Percentiles rank a stretch among this genome's conserved stretches.
These are phyloP conservation scores for Yamadazyma atmosphaerica DNA, from an alignment of 1,139 yeast genomes.

Conservation along the genomic window DNA sequence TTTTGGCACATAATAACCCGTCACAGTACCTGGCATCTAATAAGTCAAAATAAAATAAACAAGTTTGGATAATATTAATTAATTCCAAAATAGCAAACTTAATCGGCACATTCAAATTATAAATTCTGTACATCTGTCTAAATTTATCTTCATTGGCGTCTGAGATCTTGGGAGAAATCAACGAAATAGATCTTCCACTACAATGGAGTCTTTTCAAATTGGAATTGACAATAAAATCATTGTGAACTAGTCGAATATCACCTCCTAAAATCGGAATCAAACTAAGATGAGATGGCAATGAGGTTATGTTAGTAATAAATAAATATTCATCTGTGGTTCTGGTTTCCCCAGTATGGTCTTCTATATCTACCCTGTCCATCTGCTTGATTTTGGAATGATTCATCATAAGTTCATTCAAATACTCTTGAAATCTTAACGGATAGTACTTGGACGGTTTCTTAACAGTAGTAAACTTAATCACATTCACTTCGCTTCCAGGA, in stretches of 20 bases:
- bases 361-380: constrained; percentile 22
- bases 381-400: constrained; percentile 53
- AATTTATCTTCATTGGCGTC: constrained; percentile 84
- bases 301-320: constrained; percentile 78
- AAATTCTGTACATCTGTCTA: constrained; percentile 66
- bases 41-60: constrained; percentile 75
- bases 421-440: constrained; percentile 58
- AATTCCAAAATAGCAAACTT: constrained; percentile 73
- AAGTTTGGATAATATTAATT: constrained; percentile 70
- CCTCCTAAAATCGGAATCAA: constrained; percentile 72
- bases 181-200: constrained; percentile 78
- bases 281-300: constrained; percentile 74
- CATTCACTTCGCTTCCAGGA: constrained; percentile 58
- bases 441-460: constrained; percentile 58
- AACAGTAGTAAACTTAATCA: constrained; percentile 56
- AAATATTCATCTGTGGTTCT: constrained; percentile 38
- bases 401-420: constrained; percentile 63
- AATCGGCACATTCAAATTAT: constrained; percentile 48
- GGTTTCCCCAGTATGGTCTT: constrained; percentile 3
- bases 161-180: constrained; percentile 62
- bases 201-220: constrained; percentile 77
- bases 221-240: constrained; percentile 67
- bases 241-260: constrained; percentile 52
- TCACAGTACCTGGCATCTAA: constrained; percentile 72
- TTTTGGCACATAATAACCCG: constrained; percentile 77